phyloP scores from a whole-genome alignment of 306 rosid species.

The Luffa aegyptiaca region DNA sequence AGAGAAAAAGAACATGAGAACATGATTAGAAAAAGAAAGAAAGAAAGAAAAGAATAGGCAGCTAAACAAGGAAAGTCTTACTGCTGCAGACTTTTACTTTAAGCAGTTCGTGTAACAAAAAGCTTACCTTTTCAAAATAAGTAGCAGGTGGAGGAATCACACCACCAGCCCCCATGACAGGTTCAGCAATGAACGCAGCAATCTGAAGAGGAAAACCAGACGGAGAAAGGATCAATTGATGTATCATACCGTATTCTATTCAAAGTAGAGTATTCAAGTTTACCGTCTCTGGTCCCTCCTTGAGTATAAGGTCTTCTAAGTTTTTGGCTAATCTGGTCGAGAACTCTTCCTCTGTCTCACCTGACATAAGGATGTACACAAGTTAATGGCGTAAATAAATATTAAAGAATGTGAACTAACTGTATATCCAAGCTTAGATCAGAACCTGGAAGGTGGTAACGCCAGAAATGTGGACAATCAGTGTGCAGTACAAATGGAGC shows the following conservation, averaged over 20 bases:
- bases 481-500: constrained; percentile 90
- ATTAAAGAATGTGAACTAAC: background rate
- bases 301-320: constrained; percentile 72
- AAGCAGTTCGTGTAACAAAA: background rate
- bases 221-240: background rate
- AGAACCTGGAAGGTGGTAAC: constrained; percentile 90
- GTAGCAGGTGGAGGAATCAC: constrained; percentile 79
- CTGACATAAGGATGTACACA: constrained; percentile 30
- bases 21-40: background rate
- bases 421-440: background rate
- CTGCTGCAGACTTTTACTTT: background rate
- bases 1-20: background rate
- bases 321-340: constrained; percentile 84
- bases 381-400: constrained; percentile 6
- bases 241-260: constrained; percentile 11
- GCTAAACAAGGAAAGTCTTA: background rate
- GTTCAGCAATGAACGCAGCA: constrained; percentile 98
- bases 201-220: constrained; percentile 31
- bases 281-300: constrained; percentile 99
- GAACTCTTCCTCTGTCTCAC: constrained; percentile 93
- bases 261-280: background rate
- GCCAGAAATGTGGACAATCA: constrained; percentile 98
- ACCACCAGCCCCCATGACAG: constrained; percentile 98
- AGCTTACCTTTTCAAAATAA: constrained; percentile 83
- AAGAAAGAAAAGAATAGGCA: background rate